These are phyloP conservation scores for Emergomyces orientalis DNA, from an alignment of 2,329 filamentous ascomycete genomes.

Conservation along the genomic window DNA sequence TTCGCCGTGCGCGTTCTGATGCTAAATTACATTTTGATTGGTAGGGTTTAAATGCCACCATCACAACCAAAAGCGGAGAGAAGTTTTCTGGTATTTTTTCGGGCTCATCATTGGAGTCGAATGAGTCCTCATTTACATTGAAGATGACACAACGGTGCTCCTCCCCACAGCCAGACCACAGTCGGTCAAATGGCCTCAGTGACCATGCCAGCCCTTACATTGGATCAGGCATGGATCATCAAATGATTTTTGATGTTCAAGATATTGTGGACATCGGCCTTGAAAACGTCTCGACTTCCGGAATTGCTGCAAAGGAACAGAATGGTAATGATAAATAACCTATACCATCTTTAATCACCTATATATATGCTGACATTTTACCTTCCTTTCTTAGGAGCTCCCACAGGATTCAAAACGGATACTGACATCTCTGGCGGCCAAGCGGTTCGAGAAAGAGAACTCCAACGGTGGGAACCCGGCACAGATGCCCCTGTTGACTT, in stretches of 20 bases:
- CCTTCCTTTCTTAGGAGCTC: conserved; percentile 45
- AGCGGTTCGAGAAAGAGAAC: conserved; percentile 58
- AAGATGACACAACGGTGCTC: conserved; percentile 54
- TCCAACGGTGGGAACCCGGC: conserved; percentile 75
- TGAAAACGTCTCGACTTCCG: conserved; percentile 44
- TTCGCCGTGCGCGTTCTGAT: neutral
- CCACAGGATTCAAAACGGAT: conserved; percentile 72
- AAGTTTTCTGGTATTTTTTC: conserved; percentile 54
- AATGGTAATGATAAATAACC: conserved; percentile 44
- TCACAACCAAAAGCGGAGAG: conserved; percentile 53
- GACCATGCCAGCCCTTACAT: conserved; percentile 33
- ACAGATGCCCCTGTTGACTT: conserved; percentile 54
- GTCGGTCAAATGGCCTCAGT: conserved; percentile 35
- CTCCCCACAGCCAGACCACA: conserved; percentile 25
- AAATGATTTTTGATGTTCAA: conserved; percentile 53
- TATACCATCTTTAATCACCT: neutral
- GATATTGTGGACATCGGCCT: conserved; percentile 51
- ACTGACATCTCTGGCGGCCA: conserved; percentile 72
- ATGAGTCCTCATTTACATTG: conserved; percentile 47
- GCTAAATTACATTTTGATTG: conserved; percentile 9
- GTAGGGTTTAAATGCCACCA: conserved; percentile 47
- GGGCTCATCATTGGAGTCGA: conserved; percentile 44
- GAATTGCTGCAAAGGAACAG: conserved; percentile 42
- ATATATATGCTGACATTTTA: neutral
- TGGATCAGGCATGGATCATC: conserved; percentile 37